Evolutionary conservation across 306 rosid genomes (phyloP), one percentile per base, ranked within the genome.

Genomic region (Nissolia schottii): DNA sequence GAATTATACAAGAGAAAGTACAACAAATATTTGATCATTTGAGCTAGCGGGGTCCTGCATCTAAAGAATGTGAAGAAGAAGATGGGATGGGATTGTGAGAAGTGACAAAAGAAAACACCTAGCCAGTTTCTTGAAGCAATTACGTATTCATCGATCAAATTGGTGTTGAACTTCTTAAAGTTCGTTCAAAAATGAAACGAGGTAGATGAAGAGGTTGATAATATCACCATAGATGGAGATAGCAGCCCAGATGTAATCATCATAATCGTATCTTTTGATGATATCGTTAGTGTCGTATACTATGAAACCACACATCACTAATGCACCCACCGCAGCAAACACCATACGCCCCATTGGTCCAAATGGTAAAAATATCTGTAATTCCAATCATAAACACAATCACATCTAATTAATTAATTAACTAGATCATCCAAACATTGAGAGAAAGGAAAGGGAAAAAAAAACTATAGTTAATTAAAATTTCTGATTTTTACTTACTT

Each of bases 191-290:
- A 83, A 2, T 11, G 67, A 0, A 43, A 84, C 73, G 7, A 84
- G 4, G 66, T 35, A 55, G 6, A 75, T 6, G 83, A 76, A 82
- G 65, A 79, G 83, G 68, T 59, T 76, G 69, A 88, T 20, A 28
- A 83, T 66, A 48, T 88, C 90, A 23, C 83, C 66, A 59, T 85
- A 88, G 74, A 85, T 61, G 23, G 85, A 29, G 3, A 83, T 75
- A 13, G 90, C 88, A 20, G 87, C 90, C 88, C 88, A 79, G 7
- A 85, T 71, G 20, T 83, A 88, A 0, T 85, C 88, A 8, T 88
- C 90, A 19, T 83, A 88, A 67, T 22, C 20, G 57, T 77, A 81
- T 43, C 38, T 65, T 65, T 84, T 85, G 74, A 85, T 79, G 57
- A 85, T 73, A 7, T 74, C 78, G 40, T 49, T 67, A 1, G 86